phyloP scores from a whole-genome alignment of 2,329 filamentous ascomycete genomes.

The Sporothrix euskadiensis region DNA sequence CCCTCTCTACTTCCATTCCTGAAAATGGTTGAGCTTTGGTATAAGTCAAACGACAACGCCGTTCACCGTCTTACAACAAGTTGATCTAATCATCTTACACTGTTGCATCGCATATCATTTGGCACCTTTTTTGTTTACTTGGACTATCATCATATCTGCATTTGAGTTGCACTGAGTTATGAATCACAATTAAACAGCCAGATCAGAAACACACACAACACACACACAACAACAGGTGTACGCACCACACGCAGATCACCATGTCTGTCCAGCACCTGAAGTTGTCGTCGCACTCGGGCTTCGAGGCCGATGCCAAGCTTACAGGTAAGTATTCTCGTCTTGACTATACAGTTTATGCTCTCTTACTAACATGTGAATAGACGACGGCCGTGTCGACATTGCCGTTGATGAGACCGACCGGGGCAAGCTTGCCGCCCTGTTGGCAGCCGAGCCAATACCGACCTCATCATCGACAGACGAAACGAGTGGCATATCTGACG shows the following conservation, averaged over 20 bases:
- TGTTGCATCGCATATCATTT: not conserved
- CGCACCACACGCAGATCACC: not conserved
- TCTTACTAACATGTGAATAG: constrained; percentile 41
- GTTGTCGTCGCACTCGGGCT: constrained; percentile 59
- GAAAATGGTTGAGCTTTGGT: not conserved
- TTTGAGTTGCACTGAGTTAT: not conserved
- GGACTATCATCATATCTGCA: not conserved
- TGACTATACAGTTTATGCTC: not conserved
- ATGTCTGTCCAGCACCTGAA: constrained; percentile 52
- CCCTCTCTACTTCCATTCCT: not conserved
- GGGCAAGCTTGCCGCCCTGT: constrained; percentile 62
- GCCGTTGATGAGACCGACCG: constrained; percentile 70
- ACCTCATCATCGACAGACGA: constrained; percentile 47
- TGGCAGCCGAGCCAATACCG: constrained; percentile 60
- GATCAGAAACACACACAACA: not conserved
- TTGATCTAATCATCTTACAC: not conserved
- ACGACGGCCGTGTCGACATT: constrained; percentile 77
- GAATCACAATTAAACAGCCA: not conserved
- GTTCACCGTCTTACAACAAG: not conserved
- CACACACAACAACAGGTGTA: not conserved
- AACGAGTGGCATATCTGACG: not conserved
- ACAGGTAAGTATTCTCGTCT: constrained; percentile 46
- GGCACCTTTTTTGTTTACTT: not conserved
- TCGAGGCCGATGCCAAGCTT: constrained; percentile 62
- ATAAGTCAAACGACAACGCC: not conserved